Conservation (phyloP, 2,329 filamentous ascomycete species). For the Cladosporium sp. region DNA sequence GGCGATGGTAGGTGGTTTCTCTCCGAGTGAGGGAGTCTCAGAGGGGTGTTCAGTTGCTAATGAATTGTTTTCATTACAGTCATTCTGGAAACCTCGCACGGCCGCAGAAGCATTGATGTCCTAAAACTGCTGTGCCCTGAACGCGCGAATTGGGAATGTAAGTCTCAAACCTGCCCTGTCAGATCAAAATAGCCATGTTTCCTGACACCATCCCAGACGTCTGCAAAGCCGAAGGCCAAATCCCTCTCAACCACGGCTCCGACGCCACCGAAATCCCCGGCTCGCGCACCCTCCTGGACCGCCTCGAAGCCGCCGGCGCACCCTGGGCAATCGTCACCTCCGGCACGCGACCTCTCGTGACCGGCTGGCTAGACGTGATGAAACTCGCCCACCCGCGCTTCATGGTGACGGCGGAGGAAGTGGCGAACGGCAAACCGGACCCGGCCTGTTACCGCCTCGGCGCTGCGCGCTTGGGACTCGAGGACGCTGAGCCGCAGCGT, state of each 20-base stretch:
- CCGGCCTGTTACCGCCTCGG: conserved; percentile 46
- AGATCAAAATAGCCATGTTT: background rate
- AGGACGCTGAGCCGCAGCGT: conserved; percentile 30
- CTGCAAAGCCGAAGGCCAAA: conserved; percentile 67
- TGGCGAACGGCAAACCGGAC: conserved; percentile 46
- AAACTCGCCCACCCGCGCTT: conserved; percentile 42
- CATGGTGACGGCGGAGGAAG: conserved; percentile 48
- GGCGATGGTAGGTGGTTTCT: conserved; percentile 8
- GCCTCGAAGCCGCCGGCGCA: conserved; percentile 56
- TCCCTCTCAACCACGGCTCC: conserved; percentile 70
- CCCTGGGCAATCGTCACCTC: conserved; percentile 77
- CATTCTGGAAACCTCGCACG: conserved; percentile 88
- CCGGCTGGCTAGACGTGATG: conserved; percentile 48
- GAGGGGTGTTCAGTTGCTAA: too few relatives aligned
- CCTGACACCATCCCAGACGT: conserved; percentile 55
- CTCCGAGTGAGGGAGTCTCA: too few relatives aligned
- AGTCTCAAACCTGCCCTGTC: background rate
- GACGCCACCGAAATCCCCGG: conserved; percentile 85
- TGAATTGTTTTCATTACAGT: background rate
- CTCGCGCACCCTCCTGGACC: conserved; percentile 57
- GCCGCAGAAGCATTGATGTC: conserved; percentile 81
- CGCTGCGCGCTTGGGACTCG: conserved; percentile 33
- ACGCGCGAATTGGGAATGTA: conserved; percentile 81
- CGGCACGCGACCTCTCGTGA: conserved; percentile 44
- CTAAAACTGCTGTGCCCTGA: conserved; percentile 73